These are phyloP conservation scores for Selaginella tamariscina DNA, from an alignment of 75 land plant genomes.

Conservation along the genomic window DNA sequence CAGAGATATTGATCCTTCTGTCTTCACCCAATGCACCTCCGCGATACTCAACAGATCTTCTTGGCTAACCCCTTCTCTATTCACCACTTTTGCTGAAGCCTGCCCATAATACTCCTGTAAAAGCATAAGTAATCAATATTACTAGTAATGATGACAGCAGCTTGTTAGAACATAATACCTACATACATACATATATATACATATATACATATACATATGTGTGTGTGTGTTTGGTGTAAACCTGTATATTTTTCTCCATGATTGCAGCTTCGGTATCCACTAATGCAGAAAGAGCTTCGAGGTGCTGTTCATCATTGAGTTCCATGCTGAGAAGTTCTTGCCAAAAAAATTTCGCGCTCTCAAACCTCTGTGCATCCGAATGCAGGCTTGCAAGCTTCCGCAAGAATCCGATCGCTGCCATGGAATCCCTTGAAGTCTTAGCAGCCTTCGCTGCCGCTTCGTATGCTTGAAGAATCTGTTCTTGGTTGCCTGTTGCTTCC, in stretches of 20 bases:
- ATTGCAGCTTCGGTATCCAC: slow-evolving; percentile 23
- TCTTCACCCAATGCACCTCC: too few species aligned
- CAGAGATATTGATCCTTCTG: too few species aligned
- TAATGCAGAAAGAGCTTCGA: slow-evolving; percentile 31
- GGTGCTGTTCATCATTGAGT: not conserved
- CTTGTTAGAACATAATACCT: too few species aligned
- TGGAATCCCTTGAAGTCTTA: slow-evolving; percentile 16
- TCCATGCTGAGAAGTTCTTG: slow-evolving; percentile 13
- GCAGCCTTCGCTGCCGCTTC: slow-evolving; percentile 12
- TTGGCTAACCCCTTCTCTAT: too few species aligned
- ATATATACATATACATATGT: too few species aligned
- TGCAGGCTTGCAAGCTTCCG: slow-evolving; percentile 21
- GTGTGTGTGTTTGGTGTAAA: not conserved
- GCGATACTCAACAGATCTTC: too few species aligned
- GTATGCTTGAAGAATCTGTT: slow-evolving; percentile 23
- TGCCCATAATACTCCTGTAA: too few species aligned
- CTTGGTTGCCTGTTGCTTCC: slow-evolving; percentile 21
- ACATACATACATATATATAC: too few species aligned
- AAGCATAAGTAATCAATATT: too few species aligned
- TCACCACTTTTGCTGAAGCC: too few species aligned
- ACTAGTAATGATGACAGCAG: too few species aligned
- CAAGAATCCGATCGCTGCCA: slow-evolving; percentile 15
- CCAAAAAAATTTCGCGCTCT: slow-evolving; percentile 24
- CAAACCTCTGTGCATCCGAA: slow-evolving; percentile 16
- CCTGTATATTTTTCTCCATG: slow-evolving; percentile 17